Base-by-base conservation (phyloP, 148 eudicot genomes). In the Talinum fruticosum region DNA sequence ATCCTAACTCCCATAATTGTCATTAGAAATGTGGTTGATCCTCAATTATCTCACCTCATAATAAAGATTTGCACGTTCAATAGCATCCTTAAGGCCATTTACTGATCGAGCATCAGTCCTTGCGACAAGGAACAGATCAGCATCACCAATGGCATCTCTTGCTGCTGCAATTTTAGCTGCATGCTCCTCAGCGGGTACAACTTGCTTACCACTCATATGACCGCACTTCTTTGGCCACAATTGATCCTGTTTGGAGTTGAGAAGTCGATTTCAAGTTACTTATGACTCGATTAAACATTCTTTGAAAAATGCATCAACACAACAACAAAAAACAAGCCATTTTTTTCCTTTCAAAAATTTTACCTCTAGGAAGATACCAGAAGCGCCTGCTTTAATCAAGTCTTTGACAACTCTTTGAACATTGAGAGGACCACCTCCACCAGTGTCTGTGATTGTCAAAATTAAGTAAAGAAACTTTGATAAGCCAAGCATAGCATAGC, bases 351-450 rank as follows among this genome's bases (percentile, higher is more conserved):
- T n/a, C n/a, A n/a, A 7, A 6, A 29, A 5, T 19, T 5, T 29
- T 82, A 82, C 85, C 87, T 85, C 87, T 16, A 85, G 71, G 69
- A 85, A 82, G 57, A 80, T 69, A 35, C 87, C 87, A 68, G 78
- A 73, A 44, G 84, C 85, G 47, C 87, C 87, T 4, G 87, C 84
- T 10, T 78, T 62, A 30, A 82, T 85, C 76, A 85, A 71, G 26
- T 85, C 83, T 45, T 79, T 76, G 51, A 85, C 49, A 47, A 83
- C 79, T 44, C 85, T 79, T 74, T 85, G 83, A 34, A 82, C 87
- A 37, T 85, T 85, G 28, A 85, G 83, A 35, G 87, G 82, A 73
- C 84, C 84, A 26, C 87, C 87, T 72, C 87, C 87, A 34, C 85
- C 85, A 64, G 83, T 85, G 74, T 85, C 87, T 85, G 36, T 19